Evolutionary conservation across 179 eudicot genomes (phyloP).

Genomic region (Actinidia arguta): DNA sequence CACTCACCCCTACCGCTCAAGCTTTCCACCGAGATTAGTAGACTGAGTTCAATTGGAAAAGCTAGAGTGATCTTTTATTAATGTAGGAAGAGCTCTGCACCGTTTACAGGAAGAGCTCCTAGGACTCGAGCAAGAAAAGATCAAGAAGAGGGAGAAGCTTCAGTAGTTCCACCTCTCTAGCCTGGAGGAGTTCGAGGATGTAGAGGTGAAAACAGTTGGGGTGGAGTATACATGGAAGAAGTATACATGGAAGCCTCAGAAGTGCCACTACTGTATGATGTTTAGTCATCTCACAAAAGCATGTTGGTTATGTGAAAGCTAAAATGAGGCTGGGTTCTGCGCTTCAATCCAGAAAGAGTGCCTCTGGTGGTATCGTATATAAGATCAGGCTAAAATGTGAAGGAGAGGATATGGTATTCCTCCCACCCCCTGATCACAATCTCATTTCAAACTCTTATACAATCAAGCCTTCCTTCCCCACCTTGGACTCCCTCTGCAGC

Average conservation of each 20-base stretch:
- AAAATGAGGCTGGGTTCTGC: background rate
- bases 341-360: background rate
- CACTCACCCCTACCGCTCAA: too few relatives aligned
- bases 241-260: slow-evolving; percentile 1
- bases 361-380: too few relatives aligned
- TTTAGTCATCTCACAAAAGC: background rate
- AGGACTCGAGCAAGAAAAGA: background rate
- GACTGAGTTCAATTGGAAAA: background rate
- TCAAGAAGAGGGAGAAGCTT: too few relatives aligned
- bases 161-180: too few relatives aligned
- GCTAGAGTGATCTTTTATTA: background rate
- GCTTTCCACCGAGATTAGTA: too few relatives aligned
- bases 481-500: too few relatives aligned
- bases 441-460: too few relatives aligned
- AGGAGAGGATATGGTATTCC: too few relatives aligned
- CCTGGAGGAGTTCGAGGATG: background rate
- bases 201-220: background rate
- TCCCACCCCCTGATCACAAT: too few relatives aligned
- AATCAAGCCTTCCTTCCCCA: too few relatives aligned
- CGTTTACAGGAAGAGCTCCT: background rate
- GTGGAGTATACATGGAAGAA: too few relatives aligned
- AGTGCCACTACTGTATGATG: background rate
- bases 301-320: slow-evolving; percentile 1
- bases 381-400: too few relatives aligned
- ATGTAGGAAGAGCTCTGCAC: background rate